These are phyloP conservation scores for Paraphaeosphaeria sporulosa DNA, from an alignment of 2,329 filamentous ascomycete genomes.

Conservation along the genomic window DNA sequence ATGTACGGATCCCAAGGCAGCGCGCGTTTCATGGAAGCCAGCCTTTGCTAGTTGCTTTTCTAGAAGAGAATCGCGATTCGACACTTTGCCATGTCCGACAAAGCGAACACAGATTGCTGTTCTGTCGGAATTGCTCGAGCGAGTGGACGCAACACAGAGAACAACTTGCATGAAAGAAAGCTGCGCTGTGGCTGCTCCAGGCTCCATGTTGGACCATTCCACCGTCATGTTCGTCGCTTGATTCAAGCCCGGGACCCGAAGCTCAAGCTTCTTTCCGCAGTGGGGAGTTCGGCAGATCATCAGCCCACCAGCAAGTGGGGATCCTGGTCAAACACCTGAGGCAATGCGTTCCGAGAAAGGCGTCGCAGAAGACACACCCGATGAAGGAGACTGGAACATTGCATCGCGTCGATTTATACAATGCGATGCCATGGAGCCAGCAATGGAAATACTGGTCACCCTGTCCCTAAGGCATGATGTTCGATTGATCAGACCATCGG, in stretches of 20 bases:
- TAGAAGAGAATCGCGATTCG: not conserved
- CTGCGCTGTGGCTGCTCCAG: not conserved
- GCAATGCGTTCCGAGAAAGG: not conserved
- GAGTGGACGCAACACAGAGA: not conserved
- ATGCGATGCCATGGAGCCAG: not conserved
- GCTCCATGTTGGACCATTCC: not conserved
- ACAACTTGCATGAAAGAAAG: not conserved
- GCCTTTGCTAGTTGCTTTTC: constrained; percentile 2
- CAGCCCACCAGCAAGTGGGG: not conserved
- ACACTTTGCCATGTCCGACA: not conserved
- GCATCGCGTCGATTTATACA: not conserved
- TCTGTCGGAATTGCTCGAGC: not conserved
- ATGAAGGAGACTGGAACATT: not conserved
- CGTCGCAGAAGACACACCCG: not conserved
- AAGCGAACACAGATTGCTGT: not conserved
- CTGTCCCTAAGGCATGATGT: constrained; percentile 5
- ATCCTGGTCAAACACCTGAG: not conserved
- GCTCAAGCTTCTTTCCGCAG: not conserved
- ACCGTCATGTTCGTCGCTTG: not conserved
- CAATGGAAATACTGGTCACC: not conserved
- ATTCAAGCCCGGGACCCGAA: not conserved
- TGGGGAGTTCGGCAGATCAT: constrained; percentile 1
- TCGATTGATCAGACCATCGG: not conserved
- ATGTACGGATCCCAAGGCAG: constrained; percentile 14
- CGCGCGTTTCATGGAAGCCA: constrained; percentile 21